Evolutionary conservation across 208 protist genomes (phyloP).

Genomic region (Leishmania turanica): DNA sequence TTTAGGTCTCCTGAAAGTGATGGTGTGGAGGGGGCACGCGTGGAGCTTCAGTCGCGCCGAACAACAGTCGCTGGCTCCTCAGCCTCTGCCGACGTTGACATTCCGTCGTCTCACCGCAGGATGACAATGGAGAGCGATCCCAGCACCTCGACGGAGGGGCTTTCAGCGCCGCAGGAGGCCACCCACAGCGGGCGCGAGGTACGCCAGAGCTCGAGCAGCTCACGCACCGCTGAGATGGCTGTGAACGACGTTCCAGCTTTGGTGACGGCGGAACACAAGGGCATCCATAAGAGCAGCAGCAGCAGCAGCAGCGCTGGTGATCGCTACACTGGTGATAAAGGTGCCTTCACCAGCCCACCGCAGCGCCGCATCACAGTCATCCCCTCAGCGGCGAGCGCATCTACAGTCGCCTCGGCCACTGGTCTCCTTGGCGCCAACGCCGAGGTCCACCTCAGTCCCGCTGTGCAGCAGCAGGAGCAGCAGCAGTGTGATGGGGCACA

Average conservation of each 20-base stretch:
- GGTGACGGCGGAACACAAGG: neutral
- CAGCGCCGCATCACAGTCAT: neutral
- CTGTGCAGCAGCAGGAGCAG: neutral
- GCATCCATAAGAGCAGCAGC: slow-evolving; percentile 1
- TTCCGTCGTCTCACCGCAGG: neutral
- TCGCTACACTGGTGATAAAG: neutral
- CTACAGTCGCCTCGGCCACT: neutral
- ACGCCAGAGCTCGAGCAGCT: neutral
- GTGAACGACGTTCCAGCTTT: neutral
- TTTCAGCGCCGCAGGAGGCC: neutral
- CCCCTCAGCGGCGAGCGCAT: neutral
- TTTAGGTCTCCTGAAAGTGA: neutral
- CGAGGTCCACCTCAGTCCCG: neutral
- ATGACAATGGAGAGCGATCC: neutral
- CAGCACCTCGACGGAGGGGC: neutral
- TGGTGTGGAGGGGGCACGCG: slow-evolving; percentile 1
- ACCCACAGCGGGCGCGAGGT: neutral
- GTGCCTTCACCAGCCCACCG: neutral
- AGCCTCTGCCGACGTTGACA: neutral
- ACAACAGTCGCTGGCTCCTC: slow-evolving; percentile 3
- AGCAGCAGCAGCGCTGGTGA: slow-evolving; percentile 10
- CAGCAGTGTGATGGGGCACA: neutral
- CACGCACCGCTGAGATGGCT: neutral
- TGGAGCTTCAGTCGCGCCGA: slow-evolving; percentile 1
- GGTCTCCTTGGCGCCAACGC: neutral